Evolutionary conservation across 495 filamentous ascomycete genomes (phyloP).

Genomic region (Penicillium pancosmium): DNA sequence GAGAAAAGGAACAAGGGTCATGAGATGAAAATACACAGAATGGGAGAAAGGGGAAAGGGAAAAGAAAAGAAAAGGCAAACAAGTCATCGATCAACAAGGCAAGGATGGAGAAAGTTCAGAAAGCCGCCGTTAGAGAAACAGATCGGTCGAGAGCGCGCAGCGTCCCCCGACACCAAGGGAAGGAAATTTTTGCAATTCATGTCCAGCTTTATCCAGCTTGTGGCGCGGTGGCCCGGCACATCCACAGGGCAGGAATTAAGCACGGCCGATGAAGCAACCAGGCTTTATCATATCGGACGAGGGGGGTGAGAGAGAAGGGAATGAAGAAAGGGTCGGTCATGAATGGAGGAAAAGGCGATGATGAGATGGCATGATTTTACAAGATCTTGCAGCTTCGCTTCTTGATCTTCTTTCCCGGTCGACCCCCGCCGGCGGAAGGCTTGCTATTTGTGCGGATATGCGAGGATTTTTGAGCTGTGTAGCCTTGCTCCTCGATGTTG

Average conservation of each 20-base stretch:
- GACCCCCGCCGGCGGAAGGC: conserved; percentile 32
- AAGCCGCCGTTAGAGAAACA: conserved; percentile 25
- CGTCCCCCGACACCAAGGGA: conserved; percentile 25
- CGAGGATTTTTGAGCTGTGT: conserved; percentile 29
- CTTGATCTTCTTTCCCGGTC: conserved; percentile 55
- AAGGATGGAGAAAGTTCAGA: conserved; percentile 25
- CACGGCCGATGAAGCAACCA: conserved; percentile 44
- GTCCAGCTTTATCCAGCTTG: conserved; percentile 36
- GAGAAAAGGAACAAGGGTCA: conserved; percentile 25
- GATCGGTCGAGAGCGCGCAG: conserved; percentile 26
- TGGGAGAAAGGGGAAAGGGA: conserved; percentile 11
- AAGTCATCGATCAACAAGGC: conserved; percentile 21
- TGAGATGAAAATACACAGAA: conserved; percentile 18
- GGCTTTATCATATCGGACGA: conserved; percentile 36
- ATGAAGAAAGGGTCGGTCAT: conserved; percentile 23
- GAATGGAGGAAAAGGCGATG: conserved; percentile 11
- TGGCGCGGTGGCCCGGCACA: conserved; percentile 28
- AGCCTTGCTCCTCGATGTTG: conserved; percentile 45
- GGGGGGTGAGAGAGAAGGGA: conserved; percentile 21
- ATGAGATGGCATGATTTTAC: conserved; percentile 40
- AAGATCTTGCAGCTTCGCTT: conserved; percentile 73
- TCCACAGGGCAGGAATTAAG: conserved; percentile 28
- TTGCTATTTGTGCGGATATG: conserved; percentile 25
- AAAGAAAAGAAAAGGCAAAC: conserved; percentile 24
- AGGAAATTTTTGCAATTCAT: conserved; percentile 24